A percentile compares a stretch with the other conserved stretches of the same genome.
Conservation (phyloP, 495 filamentous ascomycete genomes). For the Penicillium pancosmium region DNA sequence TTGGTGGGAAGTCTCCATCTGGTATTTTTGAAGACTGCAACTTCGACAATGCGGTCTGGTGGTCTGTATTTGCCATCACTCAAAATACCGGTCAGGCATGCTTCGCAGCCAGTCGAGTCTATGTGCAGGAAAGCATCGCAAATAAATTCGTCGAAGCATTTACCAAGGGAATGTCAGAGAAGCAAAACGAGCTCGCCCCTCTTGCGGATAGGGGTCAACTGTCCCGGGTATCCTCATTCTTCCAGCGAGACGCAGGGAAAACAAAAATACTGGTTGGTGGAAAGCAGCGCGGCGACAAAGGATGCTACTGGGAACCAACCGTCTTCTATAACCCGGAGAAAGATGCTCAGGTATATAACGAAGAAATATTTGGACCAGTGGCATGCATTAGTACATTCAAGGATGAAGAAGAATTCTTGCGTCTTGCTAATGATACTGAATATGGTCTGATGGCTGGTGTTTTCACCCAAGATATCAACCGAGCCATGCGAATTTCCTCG, state of each 20-base stretch:
- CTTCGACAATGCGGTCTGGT: conserved; percentile 17
- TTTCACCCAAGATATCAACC: conserved; percentile 49
- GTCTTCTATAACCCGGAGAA: conserved; percentile 77
- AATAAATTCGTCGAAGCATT: conserved; percentile 18
- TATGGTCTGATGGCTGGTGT: conserved; percentile 54
- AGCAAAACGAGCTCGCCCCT: conserved; percentile 37
- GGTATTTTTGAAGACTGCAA: conserved; percentile 42
- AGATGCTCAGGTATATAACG: conserved; percentile 88
- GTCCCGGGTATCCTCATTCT: conserved; percentile 86
- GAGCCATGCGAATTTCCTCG: conserved; percentile 43
- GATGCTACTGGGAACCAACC: conserved; percentile 88
- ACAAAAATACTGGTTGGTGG: conserved; percentile 77
- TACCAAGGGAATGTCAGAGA: conserved; percentile 6
- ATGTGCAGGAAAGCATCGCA: conserved; percentile 47
- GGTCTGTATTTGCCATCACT: conserved; percentile 38
- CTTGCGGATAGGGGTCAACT: conserved; percentile 83
- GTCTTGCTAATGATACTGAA: conserved; percentile 67
- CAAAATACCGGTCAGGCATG: conserved; percentile 52
- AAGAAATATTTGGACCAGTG: conserved; percentile 91
- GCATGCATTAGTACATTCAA: conserved; percentile 82
- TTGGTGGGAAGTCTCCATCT: conserved; percentile 43
- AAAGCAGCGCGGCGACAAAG: conserved; percentile 44
- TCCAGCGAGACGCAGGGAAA: conserved; percentile 71
- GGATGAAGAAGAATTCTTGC: conserved; percentile 71
- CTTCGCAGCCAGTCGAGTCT: conserved; percentile 47